Conservation (phyloP, 306 rosid genomes). For the Cucurbita ficifolia region DNA sequence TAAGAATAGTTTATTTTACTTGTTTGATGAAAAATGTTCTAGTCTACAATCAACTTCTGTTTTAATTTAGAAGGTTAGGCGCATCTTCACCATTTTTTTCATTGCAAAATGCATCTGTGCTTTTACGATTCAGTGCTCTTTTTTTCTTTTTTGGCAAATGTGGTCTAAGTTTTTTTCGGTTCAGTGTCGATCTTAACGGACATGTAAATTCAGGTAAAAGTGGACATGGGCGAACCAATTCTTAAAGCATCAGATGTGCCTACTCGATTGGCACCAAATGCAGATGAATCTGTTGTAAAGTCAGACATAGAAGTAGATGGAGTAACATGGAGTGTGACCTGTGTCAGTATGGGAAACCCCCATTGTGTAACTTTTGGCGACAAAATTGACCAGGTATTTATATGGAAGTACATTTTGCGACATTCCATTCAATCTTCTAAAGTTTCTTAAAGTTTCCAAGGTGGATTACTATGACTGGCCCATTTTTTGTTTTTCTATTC, state of each 20-base stretch:
- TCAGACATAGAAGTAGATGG: conserved; percentile 61
- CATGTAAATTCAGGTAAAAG: conserved; percentile 53
- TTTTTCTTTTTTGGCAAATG: background rate
- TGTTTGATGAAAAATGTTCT: background rate
- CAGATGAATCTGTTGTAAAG: conserved; percentile 47
- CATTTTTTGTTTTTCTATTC: background rate
- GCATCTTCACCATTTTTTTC: background rate
- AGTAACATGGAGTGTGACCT: conserved; percentile 70
- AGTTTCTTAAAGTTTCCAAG: background rate
- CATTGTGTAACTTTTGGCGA: conserved; percentile 67
- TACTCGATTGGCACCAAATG: conserved; percentile 47
- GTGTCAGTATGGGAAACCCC: conserved; percentile 99
- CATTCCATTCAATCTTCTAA: background rate
- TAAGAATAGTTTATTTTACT: background rate
- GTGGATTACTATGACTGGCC: background rate
- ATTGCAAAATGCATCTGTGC: background rate
- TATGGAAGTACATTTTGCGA: background rate
- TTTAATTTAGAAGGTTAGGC: background rate
- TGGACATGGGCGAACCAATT: conserved; percentile 93
- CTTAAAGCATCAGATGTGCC: conserved; percentile 78
- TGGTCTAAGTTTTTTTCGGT: background rate
- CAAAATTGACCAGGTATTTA: conserved; percentile 42
- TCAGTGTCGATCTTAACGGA: background rate
- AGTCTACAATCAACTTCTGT: background rate
- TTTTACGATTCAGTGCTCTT: background rate